Conservation (phyloP, 2,329 filamentous ascomycete species). For the Neopestalotiopsis rosae region DNA sequence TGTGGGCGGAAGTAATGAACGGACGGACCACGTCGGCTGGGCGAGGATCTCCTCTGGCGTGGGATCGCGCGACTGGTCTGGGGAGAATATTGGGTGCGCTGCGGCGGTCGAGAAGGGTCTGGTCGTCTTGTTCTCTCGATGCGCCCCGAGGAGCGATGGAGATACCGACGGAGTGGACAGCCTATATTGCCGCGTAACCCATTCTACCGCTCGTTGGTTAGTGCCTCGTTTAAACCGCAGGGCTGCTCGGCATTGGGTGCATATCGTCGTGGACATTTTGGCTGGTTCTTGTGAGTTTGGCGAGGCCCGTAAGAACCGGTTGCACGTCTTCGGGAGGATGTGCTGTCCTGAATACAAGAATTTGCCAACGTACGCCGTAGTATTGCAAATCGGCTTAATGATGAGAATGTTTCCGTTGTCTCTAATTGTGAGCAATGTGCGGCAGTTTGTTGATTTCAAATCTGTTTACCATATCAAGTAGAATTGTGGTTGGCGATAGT, state of each 20-base stretch:
- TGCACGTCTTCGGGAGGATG: too few species aligned
- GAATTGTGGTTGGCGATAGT: background rate
- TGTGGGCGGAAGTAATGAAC: slow-evolving; percentile 67
- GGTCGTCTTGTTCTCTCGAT: background rate
- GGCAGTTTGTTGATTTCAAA: background rate
- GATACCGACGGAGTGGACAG: background rate
- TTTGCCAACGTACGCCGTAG: too few species aligned
- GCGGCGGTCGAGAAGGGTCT: slow-evolving; percentile 3
- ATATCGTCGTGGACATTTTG: slow-evolving; percentile 32
- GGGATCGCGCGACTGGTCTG: background rate
- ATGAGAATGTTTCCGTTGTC: too few species aligned
- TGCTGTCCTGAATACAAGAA: too few species aligned
- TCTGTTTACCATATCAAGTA: background rate
- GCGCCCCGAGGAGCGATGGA: background rate
- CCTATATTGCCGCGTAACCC: background rate
- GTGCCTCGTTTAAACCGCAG: slow-evolving; percentile 20
- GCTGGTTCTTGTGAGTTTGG: background rate
- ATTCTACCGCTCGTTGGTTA: background rate
- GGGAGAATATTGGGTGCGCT: background rate
- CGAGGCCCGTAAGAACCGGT: background rate
- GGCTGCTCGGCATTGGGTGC: slow-evolving; percentile 29
- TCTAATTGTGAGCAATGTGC: too few species aligned
- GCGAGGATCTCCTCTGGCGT: slow-evolving; percentile 57
- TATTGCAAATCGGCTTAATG: too few species aligned
- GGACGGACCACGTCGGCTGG: slow-evolving; percentile 83